Evolutionary conservation across 441 rosid genomes (phyloP).

Genomic region (Cnidoscolus chayamansa): DNA sequence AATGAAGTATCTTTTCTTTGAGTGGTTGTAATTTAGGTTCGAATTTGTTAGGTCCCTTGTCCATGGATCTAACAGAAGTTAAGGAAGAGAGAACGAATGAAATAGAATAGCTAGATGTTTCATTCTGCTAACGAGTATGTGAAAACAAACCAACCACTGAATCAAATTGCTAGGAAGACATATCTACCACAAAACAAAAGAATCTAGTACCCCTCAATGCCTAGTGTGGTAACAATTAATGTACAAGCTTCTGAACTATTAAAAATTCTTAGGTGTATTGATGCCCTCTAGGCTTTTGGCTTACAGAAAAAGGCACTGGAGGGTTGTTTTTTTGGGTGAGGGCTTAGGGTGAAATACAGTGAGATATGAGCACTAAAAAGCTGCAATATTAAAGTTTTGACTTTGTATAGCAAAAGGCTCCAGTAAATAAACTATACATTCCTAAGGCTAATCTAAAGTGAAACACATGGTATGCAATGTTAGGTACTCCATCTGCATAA

Average conservation of each 20-base stretch:
- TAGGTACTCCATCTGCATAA: slow-evolving; percentile 4
- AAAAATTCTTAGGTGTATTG: neutral
- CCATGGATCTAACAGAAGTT: slow-evolving; percentile 17
- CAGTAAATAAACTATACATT: neutral
- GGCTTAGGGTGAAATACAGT: too few relatives aligned
- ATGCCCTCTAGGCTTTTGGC: neutral
- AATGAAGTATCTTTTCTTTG: too few relatives aligned
- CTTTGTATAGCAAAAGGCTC: slow-evolving; percentile 6
- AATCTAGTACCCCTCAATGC: neutral
- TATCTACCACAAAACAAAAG: neutral
- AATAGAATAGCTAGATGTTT: too few relatives aligned
- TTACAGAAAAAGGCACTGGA: neutral
- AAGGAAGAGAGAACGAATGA: slow-evolving; percentile 55
- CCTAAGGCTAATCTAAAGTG: slow-evolving; percentile 17
- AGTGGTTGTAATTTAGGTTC: too few relatives aligned
- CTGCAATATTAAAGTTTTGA: slow-evolving; percentile 4
- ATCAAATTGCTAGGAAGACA: neutral
- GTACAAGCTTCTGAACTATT: neutral
- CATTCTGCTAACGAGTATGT: slow-evolving; percentile 32
- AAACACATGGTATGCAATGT: slow-evolving; percentile 4
- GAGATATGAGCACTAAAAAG: neutral
- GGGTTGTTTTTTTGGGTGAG: too few relatives aligned
- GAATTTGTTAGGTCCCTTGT: too few relatives aligned
- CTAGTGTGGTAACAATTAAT: neutral
- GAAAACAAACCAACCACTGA: neutral